Evolutionary conservation across 163 green algal genomes (phyloP).

Genomic region (Coccomyxa subellipsoidea): DNA sequence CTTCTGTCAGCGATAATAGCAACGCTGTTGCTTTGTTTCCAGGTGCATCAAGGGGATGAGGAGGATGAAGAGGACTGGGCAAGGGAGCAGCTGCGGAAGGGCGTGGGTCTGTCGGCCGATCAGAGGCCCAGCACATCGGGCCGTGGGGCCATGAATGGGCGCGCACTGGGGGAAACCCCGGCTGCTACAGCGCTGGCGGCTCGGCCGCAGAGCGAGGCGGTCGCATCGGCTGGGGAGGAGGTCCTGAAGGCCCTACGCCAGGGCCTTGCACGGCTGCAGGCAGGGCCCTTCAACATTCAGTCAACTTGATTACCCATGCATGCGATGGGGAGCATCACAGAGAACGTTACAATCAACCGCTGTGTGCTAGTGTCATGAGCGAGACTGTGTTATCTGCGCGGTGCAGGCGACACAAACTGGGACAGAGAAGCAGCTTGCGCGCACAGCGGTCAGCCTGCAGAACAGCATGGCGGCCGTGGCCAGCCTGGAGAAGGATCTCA

Average conservation of each 20-base stretch:
- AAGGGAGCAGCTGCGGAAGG: constrained; percentile 67
- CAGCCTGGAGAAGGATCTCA: constrained; percentile 36
- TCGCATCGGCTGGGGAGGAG: constrained; percentile 29
- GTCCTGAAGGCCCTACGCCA: constrained; percentile 42
- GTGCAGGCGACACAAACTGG: constrained; percentile 26
- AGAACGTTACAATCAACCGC: too few relatives aligned
- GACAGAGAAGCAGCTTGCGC: constrained; percentile 47
- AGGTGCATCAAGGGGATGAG: constrained; percentile 22
- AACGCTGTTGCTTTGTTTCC: too few relatives aligned
- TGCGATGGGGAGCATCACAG: too few relatives aligned
- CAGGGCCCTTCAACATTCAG: neutral
- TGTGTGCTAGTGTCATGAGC: too few relatives aligned
- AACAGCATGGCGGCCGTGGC: constrained; percentile 23
- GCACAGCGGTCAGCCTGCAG: constrained; percentile 40
- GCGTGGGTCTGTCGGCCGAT: constrained; percentile 26
- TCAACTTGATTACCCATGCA: neutral
- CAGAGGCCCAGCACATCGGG: neutral
- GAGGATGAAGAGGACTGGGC: constrained; percentile 65
- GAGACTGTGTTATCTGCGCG: neutral
- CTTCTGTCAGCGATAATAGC: too few relatives aligned
- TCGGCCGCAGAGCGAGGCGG: neutral
- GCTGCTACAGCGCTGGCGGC: neutral
- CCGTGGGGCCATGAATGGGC: neutral
- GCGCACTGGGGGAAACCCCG: neutral
- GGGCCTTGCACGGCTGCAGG: constrained; percentile 40